Evolutionary conservation across 1,284 basidiomycete genomes (phyloP).

Genomic region (Neolentinus lepideus): DNA sequence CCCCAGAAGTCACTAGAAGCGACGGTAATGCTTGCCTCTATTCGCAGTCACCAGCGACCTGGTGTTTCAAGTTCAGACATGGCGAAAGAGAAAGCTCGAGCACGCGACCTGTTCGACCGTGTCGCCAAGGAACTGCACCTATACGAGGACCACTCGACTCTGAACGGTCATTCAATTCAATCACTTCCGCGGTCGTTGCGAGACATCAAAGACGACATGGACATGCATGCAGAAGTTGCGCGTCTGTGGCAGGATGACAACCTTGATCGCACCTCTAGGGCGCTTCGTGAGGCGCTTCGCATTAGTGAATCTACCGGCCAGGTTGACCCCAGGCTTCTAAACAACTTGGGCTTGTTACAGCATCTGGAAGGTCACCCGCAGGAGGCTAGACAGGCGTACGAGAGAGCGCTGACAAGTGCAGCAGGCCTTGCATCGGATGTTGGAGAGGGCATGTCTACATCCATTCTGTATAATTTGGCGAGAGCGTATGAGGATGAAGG

Average conservation of each 20-base stretch:
- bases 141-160: conserved; percentile 38
- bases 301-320: conserved; percentile 44
- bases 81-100: conserved; percentile 62
- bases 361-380: conserved; percentile 64
- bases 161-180: conserved; percentile 15
- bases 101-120: conserved; percentile 78
- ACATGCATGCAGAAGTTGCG: conserved; percentile 84
- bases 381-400: conserved; percentile 56
- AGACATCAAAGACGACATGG: conserved; percentile 66
- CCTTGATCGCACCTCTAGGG: conserved; percentile 63
- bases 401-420: conserved; percentile 57
- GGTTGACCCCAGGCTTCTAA: conserved; percentile 63
- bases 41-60: conserved; percentile 73
- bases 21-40: conserved; percentile 81
- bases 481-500: conserved; percentile 82
- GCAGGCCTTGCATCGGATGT: conserved; percentile 39
- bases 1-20: conserved; percentile 71
- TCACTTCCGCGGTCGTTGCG: conserved; percentile 33
- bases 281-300: conserved; percentile 66
- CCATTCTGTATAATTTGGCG: conserved; percentile 84
- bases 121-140: conserved; percentile 60
- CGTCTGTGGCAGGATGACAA: conserved; percentile 82
- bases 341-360: conserved; percentile 76
- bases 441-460: conserved; percentile 68
- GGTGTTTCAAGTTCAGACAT: conserved; percentile 73